Evolutionary conservation across 257 asterid species (phyloP).

Genomic region (Ophiorrhiza pumila): DNA sequence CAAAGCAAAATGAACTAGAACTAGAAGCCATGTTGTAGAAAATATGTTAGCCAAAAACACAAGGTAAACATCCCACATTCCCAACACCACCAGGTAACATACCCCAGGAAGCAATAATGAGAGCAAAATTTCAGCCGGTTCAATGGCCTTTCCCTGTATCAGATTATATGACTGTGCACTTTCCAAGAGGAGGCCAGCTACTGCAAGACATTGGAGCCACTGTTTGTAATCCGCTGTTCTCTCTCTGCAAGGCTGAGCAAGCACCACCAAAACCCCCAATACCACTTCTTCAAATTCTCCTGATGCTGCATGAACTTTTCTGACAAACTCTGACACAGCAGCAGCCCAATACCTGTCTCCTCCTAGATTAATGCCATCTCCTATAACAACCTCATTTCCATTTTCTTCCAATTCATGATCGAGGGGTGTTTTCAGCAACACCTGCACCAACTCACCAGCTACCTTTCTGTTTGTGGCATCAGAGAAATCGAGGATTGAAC

Average conservation of each 20-base stretch:
- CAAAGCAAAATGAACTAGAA: constrained; percentile 1
- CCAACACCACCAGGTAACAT: constrained; percentile 21
- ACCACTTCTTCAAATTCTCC: constrained; percentile 90
- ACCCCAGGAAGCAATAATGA: constrained; percentile 95
- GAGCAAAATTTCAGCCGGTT: constrained; percentile 69
- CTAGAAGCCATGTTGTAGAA: not conserved
- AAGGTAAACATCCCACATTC: not conserved
- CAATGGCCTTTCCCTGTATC: constrained; percentile 71
- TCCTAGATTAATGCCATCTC: constrained; percentile 90
- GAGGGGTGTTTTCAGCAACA: constrained; percentile 62
- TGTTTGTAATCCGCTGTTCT: constrained; percentile 83
- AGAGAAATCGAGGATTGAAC: constrained; percentile 82
- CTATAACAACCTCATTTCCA: constrained; percentile 66
- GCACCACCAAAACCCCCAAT: constrained; percentile 68
- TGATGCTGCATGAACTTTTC: constrained; percentile 64
- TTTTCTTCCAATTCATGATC: constrained; percentile 79
- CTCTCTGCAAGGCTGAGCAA: constrained; percentile 92
- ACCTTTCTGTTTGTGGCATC: constrained; percentile 83
- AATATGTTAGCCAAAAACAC: not conserved
- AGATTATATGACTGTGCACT: constrained; percentile 58
- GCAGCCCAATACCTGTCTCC: constrained; percentile 96
- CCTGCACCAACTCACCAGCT: constrained; percentile 72
- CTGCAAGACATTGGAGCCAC: constrained; percentile 92
- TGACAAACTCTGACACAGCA: constrained; percentile 75
- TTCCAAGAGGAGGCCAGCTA: constrained; percentile 76